These are phyloP conservation scores for Nakazawaea wyomingensis DNA, from an alignment of 805 yeast genomes.

Conservation along the genomic window DNA sequence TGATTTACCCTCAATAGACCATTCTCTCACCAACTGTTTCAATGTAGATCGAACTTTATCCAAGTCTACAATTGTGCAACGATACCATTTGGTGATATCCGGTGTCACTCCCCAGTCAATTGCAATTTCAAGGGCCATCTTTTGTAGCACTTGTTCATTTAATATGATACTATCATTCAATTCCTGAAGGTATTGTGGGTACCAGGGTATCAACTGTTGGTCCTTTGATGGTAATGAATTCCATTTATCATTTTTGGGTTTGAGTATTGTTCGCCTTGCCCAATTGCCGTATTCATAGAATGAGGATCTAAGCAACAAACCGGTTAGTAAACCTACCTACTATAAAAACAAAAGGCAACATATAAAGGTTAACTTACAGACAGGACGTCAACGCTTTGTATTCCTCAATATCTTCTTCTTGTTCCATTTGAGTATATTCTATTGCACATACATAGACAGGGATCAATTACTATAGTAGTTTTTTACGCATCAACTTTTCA, in stretches of 20 bases:
- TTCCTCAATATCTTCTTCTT: constrained; percentile 21
- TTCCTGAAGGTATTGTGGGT: constrained; percentile 32
- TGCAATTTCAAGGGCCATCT: constrained; percentile 39
- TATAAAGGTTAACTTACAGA: constrained; percentile 18
- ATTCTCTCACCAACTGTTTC: constrained; percentile 55
- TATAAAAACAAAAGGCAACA: too few relatives aligned
- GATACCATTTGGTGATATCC: constrained; percentile 36
- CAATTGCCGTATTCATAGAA: constrained; percentile 28
- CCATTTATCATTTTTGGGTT: constrained; percentile 29
- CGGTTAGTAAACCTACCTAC: too few relatives aligned
- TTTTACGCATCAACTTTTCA: too few relatives aligned
- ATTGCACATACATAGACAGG: too few relatives aligned
- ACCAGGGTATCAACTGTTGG: constrained; percentile 44
- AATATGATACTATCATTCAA: constrained; percentile 37
- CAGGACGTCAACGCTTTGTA: constrained; percentile 26
- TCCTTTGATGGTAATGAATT: constrained; percentile 35
- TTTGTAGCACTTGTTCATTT: constrained; percentile 39
- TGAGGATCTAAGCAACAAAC: constrained; percentile 17
- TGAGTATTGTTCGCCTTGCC: constrained; percentile 27
- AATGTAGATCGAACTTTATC: constrained; percentile 55
- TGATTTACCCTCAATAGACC: constrained; percentile 47
- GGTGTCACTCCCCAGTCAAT: constrained; percentile 44
- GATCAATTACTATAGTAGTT: too few relatives aligned
- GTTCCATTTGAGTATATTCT: neutral
- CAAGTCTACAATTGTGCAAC: constrained; percentile 36